phyloP scores from a whole-genome alignment of 1,139 yeast genomes.

The Suhomyces yuchorum region DNA sequence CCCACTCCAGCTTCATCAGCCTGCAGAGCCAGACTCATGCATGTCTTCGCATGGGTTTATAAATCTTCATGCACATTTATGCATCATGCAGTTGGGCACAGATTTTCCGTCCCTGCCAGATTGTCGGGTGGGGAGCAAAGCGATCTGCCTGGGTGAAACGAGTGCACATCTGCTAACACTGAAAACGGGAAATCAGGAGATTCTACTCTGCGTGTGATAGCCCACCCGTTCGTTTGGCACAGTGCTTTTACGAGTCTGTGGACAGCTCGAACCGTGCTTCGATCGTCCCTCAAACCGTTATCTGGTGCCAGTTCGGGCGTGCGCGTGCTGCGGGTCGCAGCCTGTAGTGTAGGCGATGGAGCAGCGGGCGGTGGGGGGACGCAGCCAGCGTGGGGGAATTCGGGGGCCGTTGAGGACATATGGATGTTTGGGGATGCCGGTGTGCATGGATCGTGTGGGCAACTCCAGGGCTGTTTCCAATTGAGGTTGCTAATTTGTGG shows the following conservation, averaged over 20 bases:
- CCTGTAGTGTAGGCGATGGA: conserved; percentile 1
- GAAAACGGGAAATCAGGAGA: conserved; percentile 4
- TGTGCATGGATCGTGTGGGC: neutral
- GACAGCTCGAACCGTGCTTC: neutral
- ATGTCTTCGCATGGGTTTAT: conserved; percentile 2
- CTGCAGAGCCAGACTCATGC: conserved; percentile 1
- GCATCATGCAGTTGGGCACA: conserved; percentile 1
- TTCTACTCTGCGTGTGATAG: neutral
- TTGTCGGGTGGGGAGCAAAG: conserved; percentile 4
- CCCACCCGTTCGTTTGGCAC: neutral
- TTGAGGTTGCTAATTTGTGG: neutral
- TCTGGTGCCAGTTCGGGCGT: neutral
- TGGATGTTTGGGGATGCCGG: neutral
- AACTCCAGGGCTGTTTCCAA: neutral
- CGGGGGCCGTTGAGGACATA: neutral
- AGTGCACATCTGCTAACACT: conserved; percentile 4
- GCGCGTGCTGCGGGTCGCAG: conserved; percentile 1
- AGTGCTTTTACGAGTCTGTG: conserved; percentile 1
- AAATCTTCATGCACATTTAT: conserved; percentile 2
- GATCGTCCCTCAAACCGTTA: conserved; percentile 3
- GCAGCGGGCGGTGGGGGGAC: neutral
- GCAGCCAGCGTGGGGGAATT: neutral
- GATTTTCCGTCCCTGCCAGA: conserved; percentile 3
- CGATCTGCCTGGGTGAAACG: conserved; percentile 5
- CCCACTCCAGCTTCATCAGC: neutral